Percentiles rank a stretch among this genome's conserved stretches.
These are phyloP conservation scores for Elsinoe australis DNA, from an alignment of 2,329 filamentous ascomycete genomes.

Conservation along the genomic window DNA sequence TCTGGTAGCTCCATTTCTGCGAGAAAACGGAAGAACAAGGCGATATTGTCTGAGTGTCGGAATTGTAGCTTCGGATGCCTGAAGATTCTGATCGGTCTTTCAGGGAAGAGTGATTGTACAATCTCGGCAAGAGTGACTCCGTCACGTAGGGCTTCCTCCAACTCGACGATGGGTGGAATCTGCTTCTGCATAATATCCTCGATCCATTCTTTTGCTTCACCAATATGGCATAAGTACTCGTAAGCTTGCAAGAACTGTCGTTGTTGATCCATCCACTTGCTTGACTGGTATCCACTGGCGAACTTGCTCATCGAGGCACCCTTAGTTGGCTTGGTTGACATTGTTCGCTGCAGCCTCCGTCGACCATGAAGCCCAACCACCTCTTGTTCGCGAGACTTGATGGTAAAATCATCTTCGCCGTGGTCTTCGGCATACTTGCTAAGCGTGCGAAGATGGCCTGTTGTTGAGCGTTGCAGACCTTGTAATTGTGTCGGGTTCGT, in stretches of 20 bases:
- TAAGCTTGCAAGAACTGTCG: slow-evolving; percentile 94
- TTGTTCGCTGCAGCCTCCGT: slow-evolving; percentile 67
- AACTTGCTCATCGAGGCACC: slow-evolving; percentile 27
- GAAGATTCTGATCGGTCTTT: slow-evolving; percentile 73
- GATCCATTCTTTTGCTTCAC: slow-evolving; percentile 98
- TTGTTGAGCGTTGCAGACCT: slow-evolving; percentile 78
- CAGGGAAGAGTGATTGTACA: slow-evolving; percentile 78
- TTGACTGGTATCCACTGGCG: slow-evolving; percentile 56
- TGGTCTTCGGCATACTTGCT: slow-evolving; percentile 73
- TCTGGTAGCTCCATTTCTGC: slow-evolving; percentile 89
- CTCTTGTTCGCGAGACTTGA: slow-evolving; percentile 70
- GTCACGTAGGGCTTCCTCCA: slow-evolving; percentile 86
- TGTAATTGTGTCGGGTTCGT: slow-evolving; percentile 60
- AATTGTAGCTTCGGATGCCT: slow-evolving; percentile 78
- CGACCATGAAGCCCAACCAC: slow-evolving; percentile 82
- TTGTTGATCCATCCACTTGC: slow-evolving; percentile 99
- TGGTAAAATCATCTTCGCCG: slow-evolving; percentile 69
- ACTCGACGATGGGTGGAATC: slow-evolving; percentile 84
- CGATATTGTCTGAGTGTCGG: slow-evolving; percentile 96
- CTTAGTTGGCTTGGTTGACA: slow-evolving; percentile 47
- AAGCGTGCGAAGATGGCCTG: slow-evolving; percentile 77
- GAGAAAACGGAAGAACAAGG: slow-evolving; percentile 88
- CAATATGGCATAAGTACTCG: slow-evolving; percentile 97
- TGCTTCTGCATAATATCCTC: slow-evolving; percentile 79
- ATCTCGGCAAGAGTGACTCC: slow-evolving; percentile 92